Evolutionary conservation across 768 basidiomycete genomes (phyloP).

Genomic region (Trametopsis cervina): DNA sequence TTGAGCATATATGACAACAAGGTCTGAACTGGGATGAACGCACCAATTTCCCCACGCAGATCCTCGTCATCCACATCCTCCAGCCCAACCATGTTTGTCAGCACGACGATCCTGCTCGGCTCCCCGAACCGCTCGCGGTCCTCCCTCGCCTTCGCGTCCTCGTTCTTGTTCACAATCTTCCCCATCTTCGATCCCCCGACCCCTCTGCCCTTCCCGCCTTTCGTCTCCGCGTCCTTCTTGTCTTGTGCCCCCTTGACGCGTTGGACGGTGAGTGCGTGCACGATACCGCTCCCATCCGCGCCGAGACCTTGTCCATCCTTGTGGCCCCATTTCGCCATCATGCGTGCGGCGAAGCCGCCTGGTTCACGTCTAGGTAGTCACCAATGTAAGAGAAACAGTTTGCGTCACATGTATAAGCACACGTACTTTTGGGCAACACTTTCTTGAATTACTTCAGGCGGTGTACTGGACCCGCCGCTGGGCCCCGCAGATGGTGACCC

Average conservation of each 20-base stretch:
- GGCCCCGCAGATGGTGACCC: constrained; percentile 18
- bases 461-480: constrained; percentile 21
- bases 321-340: constrained; percentile 97
- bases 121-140: constrained; percentile 82
- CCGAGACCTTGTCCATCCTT: constrained; percentile 92
- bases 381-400: not conserved
- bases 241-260: constrained; percentile 38
- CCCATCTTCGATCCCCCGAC: constrained; percentile 65
- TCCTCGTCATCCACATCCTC: constrained; percentile 86
- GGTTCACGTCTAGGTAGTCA: constrained; percentile 44
- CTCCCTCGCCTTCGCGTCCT: constrained; percentile 70
- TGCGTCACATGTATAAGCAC: not conserved
- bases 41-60: constrained; percentile 82
- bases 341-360: constrained; percentile 70
- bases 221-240: constrained; percentile 24
- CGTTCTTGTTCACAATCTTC: constrained; percentile 85
- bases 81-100: constrained; percentile 83
- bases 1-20: constrained; percentile 1
- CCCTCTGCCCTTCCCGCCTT: constrained; percentile 30
- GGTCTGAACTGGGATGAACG: constrained; percentile 18
- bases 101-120: constrained; percentile 81
- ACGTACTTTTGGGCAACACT: constrained; percentile 22
- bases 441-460: constrained; percentile 16
- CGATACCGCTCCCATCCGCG: constrained; percentile 75
- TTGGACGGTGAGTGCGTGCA: constrained; percentile 83